phyloP scores from a whole-genome alignment of 2,329 filamentous ascomycete species.

The Blastomyces gilchristii region DNA sequence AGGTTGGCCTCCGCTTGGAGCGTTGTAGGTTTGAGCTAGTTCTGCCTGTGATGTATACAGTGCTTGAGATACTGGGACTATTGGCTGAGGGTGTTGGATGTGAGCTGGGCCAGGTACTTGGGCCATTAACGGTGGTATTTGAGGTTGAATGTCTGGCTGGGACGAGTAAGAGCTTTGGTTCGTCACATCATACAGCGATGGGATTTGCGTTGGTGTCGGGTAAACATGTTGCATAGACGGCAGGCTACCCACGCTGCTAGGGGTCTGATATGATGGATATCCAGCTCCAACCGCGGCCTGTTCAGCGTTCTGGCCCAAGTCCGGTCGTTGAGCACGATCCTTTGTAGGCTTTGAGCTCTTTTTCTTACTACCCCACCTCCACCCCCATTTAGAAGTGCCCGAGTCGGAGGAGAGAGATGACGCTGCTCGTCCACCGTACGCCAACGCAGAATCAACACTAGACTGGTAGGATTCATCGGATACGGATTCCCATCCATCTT shows the following conservation, averaged over 20 bases:
- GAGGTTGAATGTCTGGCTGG: conserved; percentile 21
- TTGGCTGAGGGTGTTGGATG: conserved; percentile 77
- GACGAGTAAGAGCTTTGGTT: conserved; percentile 40
- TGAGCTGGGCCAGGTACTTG: conserved; percentile 51
- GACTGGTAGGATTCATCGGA: conserved; percentile 44
- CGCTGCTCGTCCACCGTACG: conserved; percentile 45
- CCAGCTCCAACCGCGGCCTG: conserved; percentile 1
- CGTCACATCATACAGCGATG: conserved; percentile 49
- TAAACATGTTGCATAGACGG: conserved; percentile 53
- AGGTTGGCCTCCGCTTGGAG: conserved; percentile 30
- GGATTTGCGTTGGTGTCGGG: conserved; percentile 57
- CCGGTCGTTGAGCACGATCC: conserved; percentile 53
- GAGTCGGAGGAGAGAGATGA: conserved; percentile 48
- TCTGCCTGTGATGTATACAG: conserved; percentile 44
- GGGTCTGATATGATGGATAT: conserved; percentile 4
- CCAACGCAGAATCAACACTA: conserved; percentile 48
- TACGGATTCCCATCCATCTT: conserved; percentile 51
- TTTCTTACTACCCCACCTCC: conserved; percentile 46
- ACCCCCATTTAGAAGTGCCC: conserved; percentile 48
- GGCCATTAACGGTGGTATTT: conserved; percentile 33
- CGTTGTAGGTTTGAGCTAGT: conserved; percentile 25
- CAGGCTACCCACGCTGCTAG: conserved; percentile 37
- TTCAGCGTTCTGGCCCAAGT: conserved; percentile 26
- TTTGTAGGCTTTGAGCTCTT: conserved; percentile 23
- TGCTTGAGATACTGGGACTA: conserved; percentile 58